Evolutionary conservation across 192 early-diverging fungal genomes (phyloP), one percentile per base, ranked within the genome.

Genomic region (Dimargaris cristalligena): DNA sequence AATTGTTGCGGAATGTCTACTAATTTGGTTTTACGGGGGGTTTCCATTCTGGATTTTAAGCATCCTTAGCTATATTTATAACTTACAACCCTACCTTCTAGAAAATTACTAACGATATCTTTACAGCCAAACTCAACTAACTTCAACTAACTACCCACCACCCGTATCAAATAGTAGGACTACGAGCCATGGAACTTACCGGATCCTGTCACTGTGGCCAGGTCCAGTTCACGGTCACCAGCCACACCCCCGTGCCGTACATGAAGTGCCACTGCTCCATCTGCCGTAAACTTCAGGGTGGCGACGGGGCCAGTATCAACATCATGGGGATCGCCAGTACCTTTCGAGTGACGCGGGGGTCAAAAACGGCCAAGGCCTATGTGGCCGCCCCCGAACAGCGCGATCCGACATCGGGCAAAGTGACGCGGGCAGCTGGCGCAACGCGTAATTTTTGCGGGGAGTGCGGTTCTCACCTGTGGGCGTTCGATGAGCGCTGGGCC

Each of bases 151-250:
- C n/a, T n/a, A n/a, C n/a, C n/a, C n/a, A n/a, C n/a, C n/a, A n/a
- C n/a, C n/a, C n/a, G n/a, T n/a, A n/a, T n/a, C n/a, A n/a, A n/a
- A n/a, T n/a, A n/a, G n/a, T n/a, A n/a, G n/a, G n/a, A n/a, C n/a
- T n/a, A n/a, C n/a, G n/a, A n/a, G n/a, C n/a, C n/a, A 72, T 69
- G 69, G 70, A 77, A 34, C 62, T 83, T 28, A 49, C 75, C 55
- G 81, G 79, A 11, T 79, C 79, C 16, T 83, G 81, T 60, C 79
- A 83, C 60, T 83, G 81, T 59, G 79, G 70, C 44, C 74, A 71
- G 31, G 67, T 78, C 6, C 60, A 61, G 31, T 83, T 81, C 52
- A 72, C 62, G 59, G 74, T 78, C 16, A 61, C 60, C 1, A 73
- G 70, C 48, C 34, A 69, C 23, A 73, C 77, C 25, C 74, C 79